Conservation (phyloP, 495 filamentous ascomycete genomes). For the Aspergillus homomorphus region DNA sequence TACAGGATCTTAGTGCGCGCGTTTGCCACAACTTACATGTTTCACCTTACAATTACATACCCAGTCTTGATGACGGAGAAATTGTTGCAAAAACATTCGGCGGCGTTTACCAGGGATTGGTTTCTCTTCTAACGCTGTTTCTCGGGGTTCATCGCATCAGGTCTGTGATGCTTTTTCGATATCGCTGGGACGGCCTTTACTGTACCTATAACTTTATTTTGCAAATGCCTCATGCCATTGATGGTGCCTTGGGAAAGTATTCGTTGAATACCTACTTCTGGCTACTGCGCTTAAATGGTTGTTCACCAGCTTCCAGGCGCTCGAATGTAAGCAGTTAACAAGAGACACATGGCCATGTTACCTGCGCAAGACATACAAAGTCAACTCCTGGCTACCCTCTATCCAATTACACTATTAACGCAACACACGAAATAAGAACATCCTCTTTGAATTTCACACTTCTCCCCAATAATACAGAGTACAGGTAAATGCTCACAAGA, state of each 20-base stretch:
- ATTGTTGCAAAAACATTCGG: slow-evolving; percentile 30
- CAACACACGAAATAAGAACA: slow-evolving; percentile 5
- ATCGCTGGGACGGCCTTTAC: slow-evolving; percentile 25
- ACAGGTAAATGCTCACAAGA: slow-evolving; percentile 25
- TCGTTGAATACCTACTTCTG: background rate
- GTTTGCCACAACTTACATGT: slow-evolving; percentile 11
- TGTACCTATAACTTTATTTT: slow-evolving; percentile 23
- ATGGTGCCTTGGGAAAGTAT: background rate
- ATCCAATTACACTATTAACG: background rate
- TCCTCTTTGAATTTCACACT: slow-evolving; percentile 17
- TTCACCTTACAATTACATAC: slow-evolving; percentile 17
- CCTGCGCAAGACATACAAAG: too few relatives aligned
- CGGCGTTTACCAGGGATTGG: slow-evolving; percentile 23
- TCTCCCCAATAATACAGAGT: slow-evolving; percentile 26
- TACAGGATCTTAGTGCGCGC: slow-evolving; percentile 8
- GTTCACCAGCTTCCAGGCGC: too few relatives aligned
- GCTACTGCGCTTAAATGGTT: background rate
- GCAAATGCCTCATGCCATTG: background rate
- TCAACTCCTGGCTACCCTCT: too few relatives aligned
- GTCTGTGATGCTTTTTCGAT: slow-evolving; percentile 14
- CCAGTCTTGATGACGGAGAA: slow-evolving; percentile 28
- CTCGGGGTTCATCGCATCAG: slow-evolving; percentile 13
- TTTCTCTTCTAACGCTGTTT: slow-evolving; percentile 6
- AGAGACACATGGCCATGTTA: too few relatives aligned
- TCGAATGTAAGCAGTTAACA: too few relatives aligned